Base-by-base conservation (phyloP, 257 asterid species). In the Solanum paucissectum region DNA sequence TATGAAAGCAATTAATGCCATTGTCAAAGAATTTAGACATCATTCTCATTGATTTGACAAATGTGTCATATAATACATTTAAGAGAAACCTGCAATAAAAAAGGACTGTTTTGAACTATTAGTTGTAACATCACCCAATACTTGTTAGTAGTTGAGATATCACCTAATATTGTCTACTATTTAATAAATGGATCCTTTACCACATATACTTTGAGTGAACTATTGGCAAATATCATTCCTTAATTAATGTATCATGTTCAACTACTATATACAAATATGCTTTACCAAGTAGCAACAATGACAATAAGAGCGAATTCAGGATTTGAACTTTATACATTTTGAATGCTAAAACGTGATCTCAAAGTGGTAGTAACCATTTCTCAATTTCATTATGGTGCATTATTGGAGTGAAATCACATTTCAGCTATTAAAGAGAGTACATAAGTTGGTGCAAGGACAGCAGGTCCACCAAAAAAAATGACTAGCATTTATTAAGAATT, bases 401-500 rank as follows among this genome's bases (percentile, higher is more conserved):
- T 81, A 49, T 81, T 81, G 69, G 20, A 29, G 10, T 49, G 44
- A 29, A 32, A 81, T 81, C 66, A 81, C 69, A 81, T 82, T 49
- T 82, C 42, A 82, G 69, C 86, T 49, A 82, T 18, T 82, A 49
- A 44, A 81, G n/a, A 46, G 85, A 9, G 68, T 81, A 46, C 27
- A 49, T 25, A 38, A 37, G 29, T 40, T 79, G n/a, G 38, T 14
- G 86, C 52, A 83, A 83, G 68, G 46, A 0, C 7, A 72, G 55
- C 9, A 36, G 29, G 25, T 71, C 11, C 62, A 27, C 72, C 76
- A 36, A 64, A 77, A 83, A 55, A 84, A 71, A 60, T 46, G 71
- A 86, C 87, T 44, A 73, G 60, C 89, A 42, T 62, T 88, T 88
- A 88, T 90, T 88, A 82, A 84, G 84, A 74, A 76, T 58, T 49